Evolutionary conservation across 164 flowering plant species (phyloP).

Genomic region (Chloranthus sessilifolius): DNA sequence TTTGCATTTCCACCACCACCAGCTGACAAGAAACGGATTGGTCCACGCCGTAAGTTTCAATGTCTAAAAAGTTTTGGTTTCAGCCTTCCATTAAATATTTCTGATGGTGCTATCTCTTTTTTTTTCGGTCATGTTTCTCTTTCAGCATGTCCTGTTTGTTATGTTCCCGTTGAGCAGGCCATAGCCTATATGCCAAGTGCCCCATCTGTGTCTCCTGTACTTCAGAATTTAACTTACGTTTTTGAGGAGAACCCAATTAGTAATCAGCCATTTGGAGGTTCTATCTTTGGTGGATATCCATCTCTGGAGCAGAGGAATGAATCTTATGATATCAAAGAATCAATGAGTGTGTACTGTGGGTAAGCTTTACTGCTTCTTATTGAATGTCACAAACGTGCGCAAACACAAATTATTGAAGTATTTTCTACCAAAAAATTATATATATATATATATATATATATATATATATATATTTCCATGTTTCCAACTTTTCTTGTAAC

Average conservation of each 20-base stretch:
- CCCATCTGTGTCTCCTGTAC: conserved; percentile 59
- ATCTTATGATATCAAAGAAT: conserved; percentile 75
- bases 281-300: conserved; percentile 97
- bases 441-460: too few species aligned
- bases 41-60: conserved; percentile 85
- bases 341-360: conserved; percentile 98
- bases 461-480: too few species aligned
- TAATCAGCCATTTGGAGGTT: conserved; percentile 68
- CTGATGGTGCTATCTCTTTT: neutral
- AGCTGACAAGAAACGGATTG: conserved; percentile 51
- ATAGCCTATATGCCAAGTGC: conserved; percentile 57
- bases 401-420: too few species aligned
- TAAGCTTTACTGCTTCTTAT: conserved; percentile 28
- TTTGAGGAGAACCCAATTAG: conserved; percentile 46
- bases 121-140: neutral
- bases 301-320: conserved; percentile 72
- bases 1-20: conserved; percentile 84
- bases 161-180: conserved; percentile 77
- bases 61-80: conserved; percentile 4
- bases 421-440: too few species aligned
- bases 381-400: too few species aligned
- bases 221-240: conserved; percentile 55
- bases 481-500: too few species aligned
- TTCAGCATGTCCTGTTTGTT: conserved; percentile 97
- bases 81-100: neutral